These are phyloP conservation scores for Calvatia gigantea DNA, from an alignment of 768 basidiomycete genomes.

Conservation along the genomic window DNA sequence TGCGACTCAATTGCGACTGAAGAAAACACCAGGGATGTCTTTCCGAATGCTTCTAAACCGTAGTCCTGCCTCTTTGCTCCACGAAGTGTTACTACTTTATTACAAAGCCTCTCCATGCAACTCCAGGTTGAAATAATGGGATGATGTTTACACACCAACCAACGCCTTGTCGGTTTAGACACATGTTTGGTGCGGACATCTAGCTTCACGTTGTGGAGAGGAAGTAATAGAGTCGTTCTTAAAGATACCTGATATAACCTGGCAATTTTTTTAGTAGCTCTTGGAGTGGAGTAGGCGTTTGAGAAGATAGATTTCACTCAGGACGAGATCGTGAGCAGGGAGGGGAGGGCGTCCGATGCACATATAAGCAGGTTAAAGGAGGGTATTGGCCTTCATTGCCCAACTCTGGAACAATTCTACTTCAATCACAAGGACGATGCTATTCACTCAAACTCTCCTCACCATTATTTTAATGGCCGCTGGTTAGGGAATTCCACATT, in stretches of 20 bases:
- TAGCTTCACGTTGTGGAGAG: neutral
- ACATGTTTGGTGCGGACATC: neutral
- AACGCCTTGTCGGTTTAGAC: neutral
- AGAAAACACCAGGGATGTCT: neutral
- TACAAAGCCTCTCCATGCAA: neutral
- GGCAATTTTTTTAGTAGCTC: neutral
- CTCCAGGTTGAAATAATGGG: neutral
- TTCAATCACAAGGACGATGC: too few species aligned
- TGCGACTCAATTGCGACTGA: too few species aligned
- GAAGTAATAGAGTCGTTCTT: neutral
- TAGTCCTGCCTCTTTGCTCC: neutral
- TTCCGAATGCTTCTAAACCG: neutral
- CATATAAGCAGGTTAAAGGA: too few species aligned
- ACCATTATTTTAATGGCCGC: neutral
- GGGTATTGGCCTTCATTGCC: too few species aligned
- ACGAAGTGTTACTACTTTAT: neutral
- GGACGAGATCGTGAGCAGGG: too few species aligned
- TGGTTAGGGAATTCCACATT: neutral
- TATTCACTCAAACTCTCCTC: neutral
- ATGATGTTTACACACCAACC: neutral
- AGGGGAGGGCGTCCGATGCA: too few species aligned
- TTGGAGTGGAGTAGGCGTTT: neutral
- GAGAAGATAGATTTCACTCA: too few species aligned
- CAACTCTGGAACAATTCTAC: too few species aligned
- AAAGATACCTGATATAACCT: neutral